Evolutionary conservation across 495 filamentous ascomycete species (phyloP).

Genomic region (Daldinia bambusicola): DNA sequence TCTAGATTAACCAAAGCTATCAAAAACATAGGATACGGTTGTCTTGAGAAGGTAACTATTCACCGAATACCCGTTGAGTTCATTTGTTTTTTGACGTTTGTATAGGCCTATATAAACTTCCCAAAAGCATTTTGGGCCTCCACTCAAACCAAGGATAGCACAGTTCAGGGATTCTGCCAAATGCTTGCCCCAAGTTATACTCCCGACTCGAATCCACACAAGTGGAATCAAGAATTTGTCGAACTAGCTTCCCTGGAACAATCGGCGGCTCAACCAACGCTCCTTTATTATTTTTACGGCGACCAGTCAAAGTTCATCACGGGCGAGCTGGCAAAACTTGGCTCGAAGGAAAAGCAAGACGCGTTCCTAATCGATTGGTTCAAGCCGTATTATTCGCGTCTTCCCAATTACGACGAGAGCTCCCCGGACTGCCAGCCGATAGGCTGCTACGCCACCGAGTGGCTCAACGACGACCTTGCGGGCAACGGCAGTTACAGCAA

Average conservation of each 20-base stretch:
- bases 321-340: slow-evolving; percentile 51
- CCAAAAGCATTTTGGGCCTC: slow-evolving; percentile 69
- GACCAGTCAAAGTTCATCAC: slow-evolving; percentile 62
- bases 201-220: slow-evolving; percentile 65
- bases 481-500: slow-evolving; percentile 93
- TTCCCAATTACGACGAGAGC: slow-evolving; percentile 69
- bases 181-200: slow-evolving; percentile 75
- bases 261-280: slow-evolving; percentile 76
- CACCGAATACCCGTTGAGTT: not conserved
- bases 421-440: slow-evolving; percentile 69
- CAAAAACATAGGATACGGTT: slow-evolving; percentile 81
- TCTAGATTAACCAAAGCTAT: slow-evolving; percentile 75
- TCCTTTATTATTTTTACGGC: slow-evolving; percentile 93
- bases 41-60: slow-evolving; percentile 77
- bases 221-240: slow-evolving; percentile 83
- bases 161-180: slow-evolving; percentile 68
- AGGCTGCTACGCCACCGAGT: slow-evolving; percentile 75
- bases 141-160: slow-evolving; percentile 39
- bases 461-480: slow-evolving; percentile 83
- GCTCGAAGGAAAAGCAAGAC: slow-evolving; percentile 51
- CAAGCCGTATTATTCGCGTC: slow-evolving; percentile 77
- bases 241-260: slow-evolving; percentile 76
- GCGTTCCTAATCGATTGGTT: slow-evolving; percentile 69
- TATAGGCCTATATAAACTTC: slow-evolving; percentile 84
- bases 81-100: slow-evolving; percentile 13